Evolutionary conservation across 306 rosid species (phyloP).

Genomic region (Vigna trinervia): DNA sequence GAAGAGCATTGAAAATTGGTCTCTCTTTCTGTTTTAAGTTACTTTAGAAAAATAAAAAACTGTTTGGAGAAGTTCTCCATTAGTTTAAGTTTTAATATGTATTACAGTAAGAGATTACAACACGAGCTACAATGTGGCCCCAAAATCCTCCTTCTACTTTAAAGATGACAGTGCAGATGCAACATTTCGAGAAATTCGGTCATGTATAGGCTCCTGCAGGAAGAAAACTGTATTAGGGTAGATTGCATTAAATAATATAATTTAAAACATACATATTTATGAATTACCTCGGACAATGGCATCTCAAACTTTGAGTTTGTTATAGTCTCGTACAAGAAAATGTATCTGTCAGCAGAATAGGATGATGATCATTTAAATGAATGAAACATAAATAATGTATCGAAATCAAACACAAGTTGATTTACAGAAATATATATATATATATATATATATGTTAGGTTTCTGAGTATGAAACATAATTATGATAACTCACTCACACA

Average conservation of each 20-base stretch:
- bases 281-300: slow-evolving; percentile 63
- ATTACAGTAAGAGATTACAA: slow-evolving; percentile 17
- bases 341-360: slow-evolving; percentile 66
- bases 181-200: slow-evolving; percentile 82
- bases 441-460: no score
- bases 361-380: slow-evolving; percentile 21
- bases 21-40: slow-evolving; percentile 15
- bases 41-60: not conserved
- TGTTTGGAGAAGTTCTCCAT: slow-evolving; percentile 19
- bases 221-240: slow-evolving; percentile 18
- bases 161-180: slow-evolving; percentile 68
- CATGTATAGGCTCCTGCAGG: slow-evolving; percentile 79
- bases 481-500: no score
- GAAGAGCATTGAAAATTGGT: not conserved
- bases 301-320: slow-evolving; percentile 78
- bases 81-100: not conserved
- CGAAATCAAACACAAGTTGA: slow-evolving; percentile 16
- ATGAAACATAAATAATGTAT: not conserved
- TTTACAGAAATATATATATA: not conserved
- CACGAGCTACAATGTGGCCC: slow-evolving; percentile 14
- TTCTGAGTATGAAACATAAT: no score
- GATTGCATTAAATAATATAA: not conserved
- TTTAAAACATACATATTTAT: not conserved
- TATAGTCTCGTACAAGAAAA: slow-evolving; percentile 89
- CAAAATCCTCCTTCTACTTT: slow-evolving; percentile 41